Conservation (phyloP, 805 yeast genomes). For the Ogataea chonburiensis region DNA sequence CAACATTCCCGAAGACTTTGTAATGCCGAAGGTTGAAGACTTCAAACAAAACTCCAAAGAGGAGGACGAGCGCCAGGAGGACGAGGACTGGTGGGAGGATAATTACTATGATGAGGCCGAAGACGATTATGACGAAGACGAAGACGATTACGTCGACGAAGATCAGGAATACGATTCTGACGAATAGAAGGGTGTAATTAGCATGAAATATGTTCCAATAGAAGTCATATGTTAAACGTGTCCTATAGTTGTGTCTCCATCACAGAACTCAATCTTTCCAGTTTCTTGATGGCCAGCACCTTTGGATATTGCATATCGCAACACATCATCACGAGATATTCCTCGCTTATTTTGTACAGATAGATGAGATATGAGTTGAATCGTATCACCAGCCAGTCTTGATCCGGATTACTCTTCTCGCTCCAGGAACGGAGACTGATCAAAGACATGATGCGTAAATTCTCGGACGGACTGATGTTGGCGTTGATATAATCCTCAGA, state of each 20-base stretch:
- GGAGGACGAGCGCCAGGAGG: conserved; percentile 32
- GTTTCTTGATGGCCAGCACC: conserved; percentile 29
- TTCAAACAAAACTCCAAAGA: conserved; percentile 33
- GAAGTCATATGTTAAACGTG: conserved; percentile 2
- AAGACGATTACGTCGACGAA: conserved; percentile 26
- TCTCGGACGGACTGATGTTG: conserved; percentile 31
- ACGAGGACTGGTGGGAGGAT: conserved; percentile 36
- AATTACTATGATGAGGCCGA: conserved; percentile 35
- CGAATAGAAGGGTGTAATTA: conserved; percentile 6
- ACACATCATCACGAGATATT: conserved; percentile 30
- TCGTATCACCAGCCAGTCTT: conserved; percentile 29
- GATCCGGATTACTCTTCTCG: conserved; percentile 10
- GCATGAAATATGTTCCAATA: conserved; percentile 9
- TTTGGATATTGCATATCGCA: conserved; percentile 30
- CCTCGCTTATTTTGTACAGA: conserved; percentile 22
- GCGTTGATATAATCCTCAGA: conserved; percentile 30
- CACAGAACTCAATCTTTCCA: conserved; percentile 20
- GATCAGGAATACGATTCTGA: conserved; percentile 19
- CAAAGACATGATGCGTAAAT: conserved; percentile 32
- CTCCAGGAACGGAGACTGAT: conserved; percentile 31
- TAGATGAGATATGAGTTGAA: conserved; percentile 27
- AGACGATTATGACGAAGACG: conserved; percentile 31
- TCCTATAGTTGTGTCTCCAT: conserved; percentile 9
- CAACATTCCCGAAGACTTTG: conserved; percentile 83
- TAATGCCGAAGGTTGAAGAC: conserved; percentile 70